Percentiles rank a stretch among this genome's conserved stretches.
phyloP scores from a whole-genome alignment of 2,329 filamentous ascomycete genomes.

The Cercospora sesami region DNA sequence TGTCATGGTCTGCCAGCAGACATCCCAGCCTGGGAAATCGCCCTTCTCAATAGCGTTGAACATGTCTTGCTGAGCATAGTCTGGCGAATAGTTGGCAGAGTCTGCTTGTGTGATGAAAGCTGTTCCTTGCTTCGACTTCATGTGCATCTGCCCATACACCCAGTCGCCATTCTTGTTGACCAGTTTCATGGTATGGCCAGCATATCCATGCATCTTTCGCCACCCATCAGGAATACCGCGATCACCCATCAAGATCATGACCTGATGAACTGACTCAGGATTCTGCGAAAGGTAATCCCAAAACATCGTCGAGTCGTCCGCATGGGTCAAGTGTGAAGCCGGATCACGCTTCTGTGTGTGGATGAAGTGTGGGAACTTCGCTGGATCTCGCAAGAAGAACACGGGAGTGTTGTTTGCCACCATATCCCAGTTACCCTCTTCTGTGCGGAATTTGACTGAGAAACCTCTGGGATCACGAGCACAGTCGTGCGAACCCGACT shows the following conservation, averaged over 20 bases:
- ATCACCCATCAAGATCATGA: conserved; percentile 57
- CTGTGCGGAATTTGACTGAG: conserved; percentile 70
- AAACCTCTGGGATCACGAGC: conserved; percentile 73
- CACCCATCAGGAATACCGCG: conserved; percentile 57
- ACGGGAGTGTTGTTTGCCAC: conserved; percentile 74
- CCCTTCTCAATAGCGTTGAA: conserved; percentile 55
- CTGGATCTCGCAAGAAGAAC: conserved; percentile 72
- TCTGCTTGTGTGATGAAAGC: conserved; percentile 56
- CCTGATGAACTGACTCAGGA: conserved; percentile 56
- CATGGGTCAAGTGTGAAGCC: conserved; percentile 67
- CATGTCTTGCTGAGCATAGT: conserved; percentile 56
- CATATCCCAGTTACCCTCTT: conserved; percentile 72
- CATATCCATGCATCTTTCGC: conserved; percentile 58
- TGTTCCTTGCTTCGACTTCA: conserved; percentile 55
- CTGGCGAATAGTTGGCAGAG: conserved; percentile 52
- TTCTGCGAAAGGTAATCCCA: conserved; percentile 62
- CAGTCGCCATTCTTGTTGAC: conserved; percentile 56
- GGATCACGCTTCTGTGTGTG: conserved; percentile 75
- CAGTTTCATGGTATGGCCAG: conserved; percentile 55
- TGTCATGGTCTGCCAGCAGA: conserved; percentile 55
- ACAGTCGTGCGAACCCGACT: conserved; percentile 69
- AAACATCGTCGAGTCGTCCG: conserved; percentile 64
- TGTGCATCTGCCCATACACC: conserved; percentile 56
- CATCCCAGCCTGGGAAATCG: conserved; percentile 55
- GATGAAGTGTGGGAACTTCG: conserved; percentile 72